A percentile compares a stretch with the other conserved stretches of the same genome.
These are phyloP conservation scores for Carex arenaria DNA, from an alignment of 202 grass and related monocot species.

Conservation along the genomic window DNA sequence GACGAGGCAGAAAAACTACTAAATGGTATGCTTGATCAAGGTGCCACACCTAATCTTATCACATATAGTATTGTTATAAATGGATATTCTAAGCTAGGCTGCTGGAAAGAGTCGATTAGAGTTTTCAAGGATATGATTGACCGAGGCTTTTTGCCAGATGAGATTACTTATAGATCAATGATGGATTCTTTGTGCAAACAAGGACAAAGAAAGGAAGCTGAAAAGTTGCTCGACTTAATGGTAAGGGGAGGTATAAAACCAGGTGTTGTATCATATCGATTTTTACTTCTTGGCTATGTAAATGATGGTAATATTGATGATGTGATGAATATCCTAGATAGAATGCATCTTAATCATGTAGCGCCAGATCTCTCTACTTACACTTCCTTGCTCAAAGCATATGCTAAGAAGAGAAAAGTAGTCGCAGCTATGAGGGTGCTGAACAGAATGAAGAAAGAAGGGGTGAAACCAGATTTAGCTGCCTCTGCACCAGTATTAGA, in stretches of 20 bases:
- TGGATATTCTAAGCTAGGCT: too few species aligned
- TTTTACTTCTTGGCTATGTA: neutral
- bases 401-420: neutral
- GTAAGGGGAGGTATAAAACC: neutral
- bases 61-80: too few species aligned
- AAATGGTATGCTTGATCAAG: too few species aligned
- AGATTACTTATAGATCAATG: neutral
- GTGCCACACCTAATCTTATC: too few species aligned
- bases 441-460: neutral
- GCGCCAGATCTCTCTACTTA: too few species aligned
- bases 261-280: too few species aligned
- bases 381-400: too few species aligned
- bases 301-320: neutral
- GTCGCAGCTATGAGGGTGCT: neutral
- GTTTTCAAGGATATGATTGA: constrained; percentile 22
- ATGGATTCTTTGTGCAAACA: neutral
- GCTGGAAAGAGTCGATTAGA: neutral
- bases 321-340: neutral
- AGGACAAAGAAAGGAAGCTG: constrained; percentile 19
- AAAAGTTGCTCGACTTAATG: neutral
- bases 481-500: neutral
- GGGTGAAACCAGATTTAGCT: neutral
- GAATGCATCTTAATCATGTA: too few species aligned
- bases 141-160: constrained; percentile 2
- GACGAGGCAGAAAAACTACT: too few species aligned